A percentile compares a stretch with the other conserved stretches of the same genome.
Conservation (phyloP, 208 protist genomes). For the Trypanosoma caninum region DNA sequence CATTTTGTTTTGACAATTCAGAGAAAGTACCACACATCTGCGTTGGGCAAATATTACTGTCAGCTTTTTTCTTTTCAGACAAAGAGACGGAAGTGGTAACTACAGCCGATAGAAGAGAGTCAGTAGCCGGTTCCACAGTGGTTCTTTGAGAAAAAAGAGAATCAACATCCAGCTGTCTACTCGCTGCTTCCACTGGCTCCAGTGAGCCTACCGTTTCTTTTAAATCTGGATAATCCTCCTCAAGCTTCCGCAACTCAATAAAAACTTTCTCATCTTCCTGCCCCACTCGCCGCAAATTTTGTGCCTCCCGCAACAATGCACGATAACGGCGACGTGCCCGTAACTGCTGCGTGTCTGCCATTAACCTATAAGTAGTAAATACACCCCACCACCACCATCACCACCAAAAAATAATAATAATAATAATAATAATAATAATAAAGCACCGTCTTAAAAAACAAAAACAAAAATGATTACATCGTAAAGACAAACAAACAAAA, state of each 20-base stretch:
- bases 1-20: not conserved
- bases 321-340: conserved; percentile 55
- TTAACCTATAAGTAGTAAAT: too few relatives aligned
- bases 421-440: too few relatives aligned
- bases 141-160: too few relatives aligned
- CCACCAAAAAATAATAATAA: too few relatives aligned
- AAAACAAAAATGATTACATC: conserved; percentile 1
- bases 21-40: too few relatives aligned
- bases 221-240: conserved; percentile 29
- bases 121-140: too few relatives aligned
- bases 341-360: conserved; percentile 14
- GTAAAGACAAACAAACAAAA: not conserved
- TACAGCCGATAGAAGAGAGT: too few relatives aligned
- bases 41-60: too few relatives aligned
- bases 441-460: not conserved
- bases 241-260: conserved; percentile 39
- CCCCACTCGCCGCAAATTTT: conserved; percentile 22
- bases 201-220: conserved; percentile 8
- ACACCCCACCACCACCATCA: too few relatives aligned
- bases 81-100: not conserved
- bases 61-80: not conserved
- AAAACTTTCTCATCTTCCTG: conserved; percentile 25
- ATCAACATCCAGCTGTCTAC: too few relatives aligned
- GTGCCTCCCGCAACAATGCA: conserved; percentile 40
- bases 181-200: too few relatives aligned